These are phyloP conservation scores for Cladosporium oxysporum DNA, from an alignment of 2,329 filamentous ascomycete genomes.

Conservation along the genomic window DNA sequence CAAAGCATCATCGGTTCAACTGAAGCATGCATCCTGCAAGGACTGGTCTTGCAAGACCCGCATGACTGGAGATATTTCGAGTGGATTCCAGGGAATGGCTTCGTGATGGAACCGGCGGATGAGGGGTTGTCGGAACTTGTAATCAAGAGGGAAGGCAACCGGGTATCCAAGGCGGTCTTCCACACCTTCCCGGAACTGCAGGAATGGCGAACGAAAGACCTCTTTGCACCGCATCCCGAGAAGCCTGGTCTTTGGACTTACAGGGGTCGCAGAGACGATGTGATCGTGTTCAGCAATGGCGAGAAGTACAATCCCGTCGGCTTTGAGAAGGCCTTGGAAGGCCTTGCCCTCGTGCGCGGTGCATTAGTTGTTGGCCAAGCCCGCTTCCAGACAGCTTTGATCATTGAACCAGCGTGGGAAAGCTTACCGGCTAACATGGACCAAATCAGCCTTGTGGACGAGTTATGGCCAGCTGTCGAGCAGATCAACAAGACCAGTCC, in stretches of 20 bases:
- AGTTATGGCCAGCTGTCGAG: not conserved
- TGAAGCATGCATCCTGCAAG: not conserved
- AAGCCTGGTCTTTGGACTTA: slow-evolving; percentile 28
- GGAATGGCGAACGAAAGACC: not conserved
- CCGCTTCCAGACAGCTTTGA: not conserved
- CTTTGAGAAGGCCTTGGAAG: not conserved
- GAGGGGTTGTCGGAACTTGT: not conserved
- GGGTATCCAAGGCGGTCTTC: not conserved
- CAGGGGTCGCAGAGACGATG: slow-evolving; percentile 33
- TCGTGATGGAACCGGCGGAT: not conserved
- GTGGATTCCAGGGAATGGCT: not conserved
- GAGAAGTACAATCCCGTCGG: slow-evolving; percentile 33
- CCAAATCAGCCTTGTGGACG: not conserved
- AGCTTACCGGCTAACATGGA: not conserved
- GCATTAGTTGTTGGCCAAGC: not conserved
- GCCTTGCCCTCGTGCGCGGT: slow-evolving; percentile 24
- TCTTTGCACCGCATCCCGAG: not conserved
- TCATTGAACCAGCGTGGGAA: not conserved
- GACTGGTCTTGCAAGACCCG: not conserved
- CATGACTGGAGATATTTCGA: not conserved
- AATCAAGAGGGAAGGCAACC: not conserved
- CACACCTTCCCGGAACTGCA: not conserved
- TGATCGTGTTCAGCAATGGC: slow-evolving; percentile 35
- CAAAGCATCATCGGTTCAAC: not conserved
- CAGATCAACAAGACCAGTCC: not conserved